A percentile compares a stretch with the other conserved stretches of the same genome.
Evolutionary conservation across 148 eudicot genomes (phyloP).

Genomic region (Camellia lanceoleosa): DNA sequence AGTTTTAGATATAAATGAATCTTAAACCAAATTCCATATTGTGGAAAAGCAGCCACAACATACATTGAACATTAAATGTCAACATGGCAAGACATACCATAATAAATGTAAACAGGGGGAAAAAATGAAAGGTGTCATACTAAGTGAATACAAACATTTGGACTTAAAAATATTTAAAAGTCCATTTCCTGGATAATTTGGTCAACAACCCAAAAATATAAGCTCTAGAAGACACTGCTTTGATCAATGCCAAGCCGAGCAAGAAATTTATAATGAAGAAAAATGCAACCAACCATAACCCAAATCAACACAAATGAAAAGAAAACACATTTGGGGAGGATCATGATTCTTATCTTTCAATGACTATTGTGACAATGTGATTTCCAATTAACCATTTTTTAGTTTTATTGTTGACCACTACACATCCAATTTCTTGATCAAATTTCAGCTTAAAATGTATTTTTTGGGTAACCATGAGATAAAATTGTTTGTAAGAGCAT

Average conservation of each 20-base stretch:
- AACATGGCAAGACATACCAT: not conserved
- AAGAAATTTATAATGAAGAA: not conserved
- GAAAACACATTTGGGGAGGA: not conserved
- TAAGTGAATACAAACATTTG: not conserved
- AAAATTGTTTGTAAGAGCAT: not conserved
- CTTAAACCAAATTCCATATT: not conserved
- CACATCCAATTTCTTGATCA: too few species aligned
- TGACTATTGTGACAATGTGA: not conserved
- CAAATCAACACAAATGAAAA: not conserved
- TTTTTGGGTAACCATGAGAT: not conserved
- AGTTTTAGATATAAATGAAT: constrained; percentile 3
- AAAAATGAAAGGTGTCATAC: not conserved
- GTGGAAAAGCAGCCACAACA: not conserved
- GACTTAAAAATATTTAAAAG: not conserved
- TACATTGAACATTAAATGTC: not conserved
- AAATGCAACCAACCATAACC: not conserved
- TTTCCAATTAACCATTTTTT: not conserved
- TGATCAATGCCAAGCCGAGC: not conserved
- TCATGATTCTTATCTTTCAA: too few species aligned
- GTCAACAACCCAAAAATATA: not conserved
- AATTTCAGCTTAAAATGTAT: not conserved
- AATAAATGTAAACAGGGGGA: not conserved
- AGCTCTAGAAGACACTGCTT: not conserved
- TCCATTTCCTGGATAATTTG: not conserved
- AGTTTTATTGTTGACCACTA: too few species aligned